Conservation (phyloP, 768 basidiomycete species). For the Dictyophora rubrovolvata region DNA sequence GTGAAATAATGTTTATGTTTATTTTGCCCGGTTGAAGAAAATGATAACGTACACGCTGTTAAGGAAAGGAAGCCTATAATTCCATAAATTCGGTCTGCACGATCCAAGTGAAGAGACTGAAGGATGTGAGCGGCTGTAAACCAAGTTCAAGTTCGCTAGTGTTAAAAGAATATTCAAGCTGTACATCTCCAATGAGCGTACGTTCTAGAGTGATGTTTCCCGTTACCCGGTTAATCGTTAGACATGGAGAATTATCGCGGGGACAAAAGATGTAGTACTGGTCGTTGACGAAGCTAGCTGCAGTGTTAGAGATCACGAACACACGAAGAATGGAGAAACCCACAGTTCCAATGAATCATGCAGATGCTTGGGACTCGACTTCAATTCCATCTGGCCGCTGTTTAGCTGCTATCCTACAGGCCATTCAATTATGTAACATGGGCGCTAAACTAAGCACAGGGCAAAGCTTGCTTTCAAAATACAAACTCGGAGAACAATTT, state of each 20-base stretch:
- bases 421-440: background rate
- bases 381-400: background rate
- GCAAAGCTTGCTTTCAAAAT: no score
- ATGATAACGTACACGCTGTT: slow-evolving; percentile 23
- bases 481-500: no score
- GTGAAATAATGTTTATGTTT: background rate
- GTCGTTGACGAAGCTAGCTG: slow-evolving; percentile 1
- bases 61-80: slow-evolving; percentile 36
- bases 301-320: background rate
- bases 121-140: background rate
- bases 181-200: background rate
- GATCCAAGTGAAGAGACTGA: background rate
- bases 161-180: background rate
- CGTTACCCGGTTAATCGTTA: slow-evolving; percentile 6
- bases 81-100: slow-evolving; percentile 21
- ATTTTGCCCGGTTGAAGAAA: background rate
- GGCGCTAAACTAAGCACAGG: no score
- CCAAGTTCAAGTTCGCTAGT: background rate
- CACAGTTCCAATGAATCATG: background rate
- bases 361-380: background rate
- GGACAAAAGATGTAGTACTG: slow-evolving; percentile 8
- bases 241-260: background rate
- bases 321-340: background rate
- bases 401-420: background rate
- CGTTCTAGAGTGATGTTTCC: slow-evolving; percentile 5